phyloP scores from a whole-genome alignment of 352 stramenopile genomes.

The Globisporangium takayamanum region DNA sequence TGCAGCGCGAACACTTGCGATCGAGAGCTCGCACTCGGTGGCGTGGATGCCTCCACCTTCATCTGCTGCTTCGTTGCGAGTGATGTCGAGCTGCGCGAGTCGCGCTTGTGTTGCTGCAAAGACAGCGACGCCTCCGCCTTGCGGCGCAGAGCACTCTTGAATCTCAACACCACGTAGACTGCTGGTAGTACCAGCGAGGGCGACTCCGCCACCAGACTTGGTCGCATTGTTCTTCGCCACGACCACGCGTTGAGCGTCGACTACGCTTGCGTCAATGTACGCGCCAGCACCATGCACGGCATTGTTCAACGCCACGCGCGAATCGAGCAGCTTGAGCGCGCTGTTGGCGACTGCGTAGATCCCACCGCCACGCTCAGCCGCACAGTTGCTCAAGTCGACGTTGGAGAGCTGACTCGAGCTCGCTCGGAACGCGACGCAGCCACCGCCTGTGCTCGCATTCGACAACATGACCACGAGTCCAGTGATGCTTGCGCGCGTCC shows the following conservation, averaged over 20 bases:
- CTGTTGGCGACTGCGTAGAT: constrained; percentile 13
- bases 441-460: constrained; percentile 16
- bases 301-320: constrained; percentile 8
- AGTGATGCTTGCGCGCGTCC: constrained; percentile 12
- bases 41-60: constrained; percentile 22
- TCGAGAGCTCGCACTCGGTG: constrained; percentile 6
- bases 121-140: constrained; percentile 21
- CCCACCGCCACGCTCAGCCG: constrained; percentile 23
- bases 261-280: constrained; percentile 24
- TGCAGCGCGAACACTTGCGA: constrained; percentile 5
- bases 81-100: constrained; percentile 16
- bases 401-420: constrained; percentile 6
- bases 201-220: constrained; percentile 21
- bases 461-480: constrained; percentile 13
- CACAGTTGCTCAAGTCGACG: constrained; percentile 8
- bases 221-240: constrained; percentile 16
- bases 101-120: neutral
- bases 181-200: constrained; percentile 18
- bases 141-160: constrained; percentile 15
- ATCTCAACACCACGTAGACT: constrained; percentile 20
- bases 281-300: constrained; percentile 23
- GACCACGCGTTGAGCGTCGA: constrained; percentile 5
- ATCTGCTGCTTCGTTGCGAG: constrained; percentile 11
- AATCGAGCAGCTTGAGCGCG: constrained; percentile 12
- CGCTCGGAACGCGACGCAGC: constrained; percentile 21